Conservation (phyloP, 1,284 basidiomycete species). For the Peniophora sp. region DNA sequence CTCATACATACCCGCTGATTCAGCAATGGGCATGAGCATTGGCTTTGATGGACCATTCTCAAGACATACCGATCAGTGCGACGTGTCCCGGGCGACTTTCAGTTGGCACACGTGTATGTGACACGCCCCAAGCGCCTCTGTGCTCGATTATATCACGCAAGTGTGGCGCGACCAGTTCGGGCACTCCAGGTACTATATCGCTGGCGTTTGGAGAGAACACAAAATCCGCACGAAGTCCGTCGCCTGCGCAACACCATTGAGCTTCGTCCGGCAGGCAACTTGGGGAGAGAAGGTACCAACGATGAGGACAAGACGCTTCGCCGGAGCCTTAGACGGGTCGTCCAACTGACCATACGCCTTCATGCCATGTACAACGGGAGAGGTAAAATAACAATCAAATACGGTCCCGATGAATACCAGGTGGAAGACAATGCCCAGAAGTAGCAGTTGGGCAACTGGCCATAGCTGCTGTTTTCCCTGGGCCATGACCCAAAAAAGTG, state of each 20-base stretch:
- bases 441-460: conserved; percentile 32
- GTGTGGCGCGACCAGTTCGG: conserved; percentile 70
- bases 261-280: neutral
- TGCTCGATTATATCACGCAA: conserved; percentile 59
- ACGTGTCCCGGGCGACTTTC: conserved; percentile 88
- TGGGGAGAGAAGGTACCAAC: conserved; percentile 42
- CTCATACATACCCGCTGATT: conserved; percentile 80
- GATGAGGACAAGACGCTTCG: conserved; percentile 75
- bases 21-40: neutral
- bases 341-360: conserved; percentile 30
- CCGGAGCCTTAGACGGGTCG: conserved; percentile 32
- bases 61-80: conserved; percentile 66
- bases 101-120: conserved; percentile 84
- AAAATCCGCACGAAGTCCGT: conserved; percentile 80
- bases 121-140: conserved; percentile 76
- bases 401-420: conserved; percentile 66
- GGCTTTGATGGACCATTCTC: neutral
- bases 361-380: conserved; percentile 74
- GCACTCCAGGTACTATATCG: conserved; percentile 38
- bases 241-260: conserved; percentile 36
- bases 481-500: neutral
- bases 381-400: conserved; percentile 88
- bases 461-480: neutral
- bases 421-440: conserved; percentile 69
- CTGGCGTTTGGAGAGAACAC: conserved; percentile 65